Evolutionary conservation across 768 basidiomycete species (phyloP).

Genomic region (Boletus huronensis): DNA sequence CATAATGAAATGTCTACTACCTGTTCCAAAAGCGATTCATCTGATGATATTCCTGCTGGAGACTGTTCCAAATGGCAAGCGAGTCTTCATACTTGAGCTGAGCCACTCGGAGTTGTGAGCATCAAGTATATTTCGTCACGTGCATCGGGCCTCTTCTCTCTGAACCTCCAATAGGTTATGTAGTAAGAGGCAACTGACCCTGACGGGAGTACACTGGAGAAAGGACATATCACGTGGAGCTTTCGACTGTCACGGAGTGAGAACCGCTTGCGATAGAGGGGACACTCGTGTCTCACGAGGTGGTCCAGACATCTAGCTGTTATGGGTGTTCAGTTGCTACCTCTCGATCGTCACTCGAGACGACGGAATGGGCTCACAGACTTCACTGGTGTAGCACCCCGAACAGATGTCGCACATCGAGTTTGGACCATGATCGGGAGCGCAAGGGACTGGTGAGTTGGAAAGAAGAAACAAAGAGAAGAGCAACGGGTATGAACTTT

Average conservation of each 20-base stretch:
- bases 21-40: background rate
- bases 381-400: background rate
- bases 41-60: background rate
- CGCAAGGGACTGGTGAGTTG: background rate
- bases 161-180: constrained; percentile 49
- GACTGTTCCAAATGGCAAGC: background rate
- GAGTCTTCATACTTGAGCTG: no score
- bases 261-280: no score
- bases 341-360: background rate
- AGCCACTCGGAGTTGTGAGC: no score
- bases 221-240: background rate
- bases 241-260: no score
- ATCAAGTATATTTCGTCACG: constrained; percentile 27
- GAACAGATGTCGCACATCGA: background rate
- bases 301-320: background rate
- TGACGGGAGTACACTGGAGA: constrained; percentile 48
- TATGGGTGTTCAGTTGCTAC: no score
- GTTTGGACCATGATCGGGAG: background rate
- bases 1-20: background rate
- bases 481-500: no score
- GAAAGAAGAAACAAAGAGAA: background rate
- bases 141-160: constrained; percentile 33
- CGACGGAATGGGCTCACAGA: background rate
- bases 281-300: no score
- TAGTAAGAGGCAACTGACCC: constrained; percentile 47